phyloP scores from a whole-genome alignment of 2,329 filamentous ascomycete genomes.

The Cryphonectria radicalis region DNA sequence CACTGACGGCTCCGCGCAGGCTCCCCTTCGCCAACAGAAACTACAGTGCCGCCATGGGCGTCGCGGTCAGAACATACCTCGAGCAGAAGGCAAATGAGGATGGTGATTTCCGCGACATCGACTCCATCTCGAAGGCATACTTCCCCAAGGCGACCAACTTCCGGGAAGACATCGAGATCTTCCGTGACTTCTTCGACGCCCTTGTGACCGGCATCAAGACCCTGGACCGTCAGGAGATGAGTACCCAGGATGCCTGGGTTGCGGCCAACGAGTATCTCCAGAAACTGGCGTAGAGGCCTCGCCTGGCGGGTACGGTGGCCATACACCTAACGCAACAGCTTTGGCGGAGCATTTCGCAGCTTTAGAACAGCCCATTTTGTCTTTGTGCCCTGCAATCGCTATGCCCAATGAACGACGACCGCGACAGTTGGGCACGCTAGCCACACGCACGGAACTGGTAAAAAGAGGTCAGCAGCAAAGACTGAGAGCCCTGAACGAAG shows the following conservation, averaged over 20 bases:
- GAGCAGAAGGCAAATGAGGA: constrained; percentile 29
- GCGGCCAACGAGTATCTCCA: constrained; percentile 59
- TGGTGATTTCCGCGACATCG: constrained; percentile 34
- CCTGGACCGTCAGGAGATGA: constrained; percentile 53
- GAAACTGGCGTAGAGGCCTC: constrained; percentile 36
- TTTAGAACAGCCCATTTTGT: background rate
- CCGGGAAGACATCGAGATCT: constrained; percentile 62
- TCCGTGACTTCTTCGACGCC: constrained; percentile 62
- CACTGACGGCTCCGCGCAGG: constrained; percentile 31
- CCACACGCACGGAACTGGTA: background rate
- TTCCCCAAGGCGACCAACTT: constrained; percentile 64
- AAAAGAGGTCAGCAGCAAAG: background rate
- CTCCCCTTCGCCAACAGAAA: constrained; percentile 29
- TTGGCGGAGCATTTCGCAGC: background rate
- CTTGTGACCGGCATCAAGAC: constrained; percentile 61
- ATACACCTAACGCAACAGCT: background rate
- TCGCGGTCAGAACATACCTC: constrained; percentile 28
- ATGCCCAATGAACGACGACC: background rate
- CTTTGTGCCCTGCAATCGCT: background rate
- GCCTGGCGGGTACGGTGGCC: background rate
- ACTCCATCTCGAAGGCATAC: constrained; percentile 31
- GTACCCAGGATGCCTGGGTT: constrained; percentile 57
- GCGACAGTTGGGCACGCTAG: background rate
- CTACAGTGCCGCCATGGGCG: constrained; percentile 29
- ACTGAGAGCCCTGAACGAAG: background rate